Percentiles rank a stretch among this genome's conserved stretches.
phyloP scores from a whole-genome alignment of 2,329 filamentous ascomycete genomes.

The Fusarium sterilihyphosum region DNA sequence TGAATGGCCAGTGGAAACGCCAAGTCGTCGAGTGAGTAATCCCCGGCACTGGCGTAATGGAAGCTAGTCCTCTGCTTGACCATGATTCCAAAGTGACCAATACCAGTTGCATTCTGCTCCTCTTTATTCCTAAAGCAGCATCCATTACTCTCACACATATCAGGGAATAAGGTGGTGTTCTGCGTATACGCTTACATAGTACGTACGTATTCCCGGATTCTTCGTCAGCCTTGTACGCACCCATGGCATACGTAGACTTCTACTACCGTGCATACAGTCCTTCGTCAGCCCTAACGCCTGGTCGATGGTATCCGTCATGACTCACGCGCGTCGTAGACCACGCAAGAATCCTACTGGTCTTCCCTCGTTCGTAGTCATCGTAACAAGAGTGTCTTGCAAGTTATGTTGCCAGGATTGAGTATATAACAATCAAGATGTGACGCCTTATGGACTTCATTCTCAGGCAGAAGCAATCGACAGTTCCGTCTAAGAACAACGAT shows the following conservation, averaged over 20 bases:
- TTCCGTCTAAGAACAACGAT: neutral
- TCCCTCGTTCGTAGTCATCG: neutral
- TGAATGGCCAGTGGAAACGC: neutral
- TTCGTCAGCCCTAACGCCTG: conserved; percentile 15
- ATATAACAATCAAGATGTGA: conserved; percentile 29
- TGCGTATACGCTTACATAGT: conserved; percentile 7
- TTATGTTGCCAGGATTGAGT: conserved; percentile 15
- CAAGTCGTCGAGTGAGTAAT: neutral
- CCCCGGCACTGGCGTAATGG: neutral
- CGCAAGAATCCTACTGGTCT: conserved; percentile 4
- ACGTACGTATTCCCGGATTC: neutral
- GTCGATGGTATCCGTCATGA: conserved; percentile 36
- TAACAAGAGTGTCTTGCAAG: neutral
- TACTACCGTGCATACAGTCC: neutral
- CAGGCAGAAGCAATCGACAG: conserved; percentile 15
- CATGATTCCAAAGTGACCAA: neutral
- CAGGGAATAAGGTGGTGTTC: neutral
- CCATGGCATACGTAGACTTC: conserved; percentile 12
- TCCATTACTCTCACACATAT: neutral
- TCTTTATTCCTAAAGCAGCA: neutral
- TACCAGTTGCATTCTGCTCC: neutral
- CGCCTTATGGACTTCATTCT: conserved; percentile 4
- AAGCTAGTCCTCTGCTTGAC: neutral
- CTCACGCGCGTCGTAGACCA: conserved; percentile 33
- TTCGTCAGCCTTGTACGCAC: conserved; percentile 31